Percentiles rank a stretch among this genome's conserved stretches.
phyloP scores from a whole-genome alignment of 768 basidiomycete genomes.

The Hydnomerulius pinastri region DNA sequence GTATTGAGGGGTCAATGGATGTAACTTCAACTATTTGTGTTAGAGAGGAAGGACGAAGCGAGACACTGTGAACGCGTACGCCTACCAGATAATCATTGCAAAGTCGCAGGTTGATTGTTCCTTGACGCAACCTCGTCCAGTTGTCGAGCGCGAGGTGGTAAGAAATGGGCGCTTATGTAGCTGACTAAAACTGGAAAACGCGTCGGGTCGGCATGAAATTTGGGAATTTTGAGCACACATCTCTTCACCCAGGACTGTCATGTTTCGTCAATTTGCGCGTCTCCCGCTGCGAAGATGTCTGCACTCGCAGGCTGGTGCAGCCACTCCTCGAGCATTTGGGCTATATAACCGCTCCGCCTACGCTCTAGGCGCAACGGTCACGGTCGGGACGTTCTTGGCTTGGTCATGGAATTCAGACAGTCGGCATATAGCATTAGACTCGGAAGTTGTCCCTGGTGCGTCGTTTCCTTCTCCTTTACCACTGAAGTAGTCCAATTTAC shows the following conservation, averaged over 20 bases:
- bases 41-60: too few relatives aligned
- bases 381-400: conserved; percentile 47
- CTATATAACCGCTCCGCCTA: conserved; percentile 32
- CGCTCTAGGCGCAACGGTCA: conserved; percentile 46
- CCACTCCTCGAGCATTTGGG: conserved; percentile 20
- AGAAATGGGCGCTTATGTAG: not conserved
- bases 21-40: too few relatives aligned
- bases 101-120: too few relatives aligned
- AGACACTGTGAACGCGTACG: too few relatives aligned
- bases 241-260: conserved; percentile 26
- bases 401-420: conserved; percentile 47
- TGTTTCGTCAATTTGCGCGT: conserved; percentile 59
- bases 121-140: too few relatives aligned
- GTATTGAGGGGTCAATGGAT: too few relatives aligned
- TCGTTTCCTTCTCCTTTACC: not conserved
- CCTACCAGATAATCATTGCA: too few relatives aligned
- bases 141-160: too few relatives aligned
- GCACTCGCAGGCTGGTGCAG: conserved; percentile 41
- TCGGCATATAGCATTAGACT: conserved; percentile 51
- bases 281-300: conserved; percentile 53
- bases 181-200: conserved; percentile 22
- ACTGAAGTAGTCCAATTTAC: not conserved
- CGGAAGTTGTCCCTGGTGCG: conserved; percentile 32
- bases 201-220: conserved; percentile 23
- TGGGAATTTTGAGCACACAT: conserved; percentile 24